phyloP scores from a whole-genome alignment of 495 filamentous ascomycete genomes.

The Rostrohypoxylon terebratum region DNA sequence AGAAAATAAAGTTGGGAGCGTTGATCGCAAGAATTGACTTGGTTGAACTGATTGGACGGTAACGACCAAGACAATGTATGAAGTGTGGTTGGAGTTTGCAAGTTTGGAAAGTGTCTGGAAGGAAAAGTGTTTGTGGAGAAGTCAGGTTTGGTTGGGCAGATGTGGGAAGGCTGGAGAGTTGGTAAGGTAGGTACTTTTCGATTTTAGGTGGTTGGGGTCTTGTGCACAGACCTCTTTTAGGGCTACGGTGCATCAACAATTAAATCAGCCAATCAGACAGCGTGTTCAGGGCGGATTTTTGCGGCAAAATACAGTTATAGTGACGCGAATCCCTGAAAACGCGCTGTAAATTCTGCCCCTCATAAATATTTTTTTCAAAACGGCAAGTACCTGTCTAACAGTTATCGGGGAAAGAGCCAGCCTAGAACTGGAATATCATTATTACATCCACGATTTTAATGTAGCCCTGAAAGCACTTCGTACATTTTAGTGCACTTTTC shows the following conservation, averaged over 20 bases:
- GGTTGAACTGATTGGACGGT: conserved; percentile 18
- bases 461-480: too few species aligned
- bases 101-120: not conserved
- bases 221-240: conserved; percentile 42
- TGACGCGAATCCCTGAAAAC: conserved; percentile 30
- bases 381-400: not conserved
- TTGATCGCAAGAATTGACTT: conserved; percentile 16
- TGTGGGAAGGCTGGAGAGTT: conserved; percentile 21
- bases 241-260: conserved; percentile 31
- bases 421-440: not conserved
- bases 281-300: conserved; percentile 3
- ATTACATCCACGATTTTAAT: too few species aligned
- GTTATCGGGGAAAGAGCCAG: not conserved
- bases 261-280: conserved; percentile 15
- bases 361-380: conserved; percentile 16
- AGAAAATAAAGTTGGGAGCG: conserved; percentile 9
- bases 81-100: conserved; percentile 2
- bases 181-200: not conserved
- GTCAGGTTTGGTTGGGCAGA: not conserved
- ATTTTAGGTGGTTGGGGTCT: conserved; percentile 31
- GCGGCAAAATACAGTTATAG: conserved; percentile 30
- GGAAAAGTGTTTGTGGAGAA: not conserved
- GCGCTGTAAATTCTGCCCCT: conserved; percentile 27
- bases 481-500: not conserved
- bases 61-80: conserved; percentile 29